These are phyloP conservation scores for Kalmusia sp. DNA, from an alignment of 2,329 filamentous ascomycete genomes.

Conservation along the genomic window DNA sequence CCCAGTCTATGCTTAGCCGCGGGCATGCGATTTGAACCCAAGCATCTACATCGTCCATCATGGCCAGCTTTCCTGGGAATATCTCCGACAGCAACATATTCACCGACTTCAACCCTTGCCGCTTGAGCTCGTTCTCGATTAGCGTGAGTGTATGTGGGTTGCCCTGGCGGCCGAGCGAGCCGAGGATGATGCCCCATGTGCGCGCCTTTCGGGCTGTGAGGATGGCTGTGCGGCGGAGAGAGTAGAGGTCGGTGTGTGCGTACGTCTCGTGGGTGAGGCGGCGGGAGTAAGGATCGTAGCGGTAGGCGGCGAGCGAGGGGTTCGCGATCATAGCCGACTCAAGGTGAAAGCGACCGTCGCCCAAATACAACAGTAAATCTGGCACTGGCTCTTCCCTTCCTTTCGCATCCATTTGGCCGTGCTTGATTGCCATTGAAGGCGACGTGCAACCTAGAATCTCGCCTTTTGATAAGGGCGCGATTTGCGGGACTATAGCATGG, in stretches of 20 bases:
- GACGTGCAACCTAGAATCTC: constrained; percentile 98
- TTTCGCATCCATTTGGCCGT: constrained; percentile 49
- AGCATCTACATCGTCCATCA: constrained; percentile 92
- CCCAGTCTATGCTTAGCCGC: constrained; percentile 97
- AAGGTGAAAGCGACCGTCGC: constrained; percentile 92
- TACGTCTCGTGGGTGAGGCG: constrained; percentile 91
- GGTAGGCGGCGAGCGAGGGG: constrained; percentile 85
- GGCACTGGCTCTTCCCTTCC: constrained; percentile 54
- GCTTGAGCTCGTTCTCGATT: constrained; percentile 78
- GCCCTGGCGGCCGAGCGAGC: constrained; percentile 89
- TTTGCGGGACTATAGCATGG: constrained; percentile 86
- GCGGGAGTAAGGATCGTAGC: constrained; percentile 95
- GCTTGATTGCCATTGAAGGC: constrained; percentile 58
- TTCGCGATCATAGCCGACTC: constrained; percentile 99
- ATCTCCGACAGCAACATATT: constrained; percentile 93
- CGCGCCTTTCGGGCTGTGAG: constrained; percentile 74
- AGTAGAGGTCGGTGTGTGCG: constrained; percentile 89
- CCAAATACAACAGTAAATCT: constrained; percentile 85
- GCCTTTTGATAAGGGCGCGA: constrained; percentile 88
- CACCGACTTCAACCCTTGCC: constrained; percentile 78
- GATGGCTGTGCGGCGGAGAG: constrained; percentile 79
- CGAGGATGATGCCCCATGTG: constrained; percentile 95
- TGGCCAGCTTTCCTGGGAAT: constrained; percentile 90
- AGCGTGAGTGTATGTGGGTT: constrained; percentile 91
- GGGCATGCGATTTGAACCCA: constrained; percentile 99